Evolutionary conservation across 2,329 filamentous ascomycete species (phyloP), one percentile per base, ranked within the genome.

Genomic region (Fusarium sp.): DNA sequence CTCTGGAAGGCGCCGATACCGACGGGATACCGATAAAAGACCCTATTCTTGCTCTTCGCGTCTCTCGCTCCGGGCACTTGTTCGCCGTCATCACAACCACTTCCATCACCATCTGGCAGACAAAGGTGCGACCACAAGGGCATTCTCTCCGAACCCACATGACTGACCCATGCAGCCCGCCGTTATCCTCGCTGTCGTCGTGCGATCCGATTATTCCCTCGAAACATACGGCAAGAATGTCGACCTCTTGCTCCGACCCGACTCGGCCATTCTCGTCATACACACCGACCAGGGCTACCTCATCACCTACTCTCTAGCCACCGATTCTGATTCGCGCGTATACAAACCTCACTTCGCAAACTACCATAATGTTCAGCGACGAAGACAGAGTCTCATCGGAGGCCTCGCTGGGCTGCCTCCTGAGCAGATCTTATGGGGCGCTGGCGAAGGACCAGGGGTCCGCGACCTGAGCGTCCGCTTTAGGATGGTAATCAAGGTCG

Each of bases 401-500:
- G 88, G 88, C n/a, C 87, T 88, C 16, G 84, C 88, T 5, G 87
- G 88, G 37, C 82, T 85, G 10, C 85, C 85, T 20, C 89, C 90
- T 2, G 91, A 92, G 61, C 88, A 91, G 75, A 90, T 93, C 59
- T 81, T 93, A 14, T 91, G 93, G 83, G 94, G 94, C 0, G 91
- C 93, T 2, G 95, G 95, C 37, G 97, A 98, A 82, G 94, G 94
- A 11, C 89, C 89, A 58, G 94, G 94, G 5, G 92, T 98, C 60
- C 90, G 91, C 63, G 97, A 99, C 83, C 91, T 97, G 66, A 97
- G 93, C 78, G 89, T 99, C 58, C 93, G 95, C 13, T 99, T 99
- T 83, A 91, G 96, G 67, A 98, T 98, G 94, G 96, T 98, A 16
- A 98, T 99, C 80, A 97, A 97, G 81, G 95, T 99, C 20, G 97